Evolutionary conservation across 2,329 filamentous ascomycete genomes (phyloP).

Genomic region (Metarhizium album): DNA sequence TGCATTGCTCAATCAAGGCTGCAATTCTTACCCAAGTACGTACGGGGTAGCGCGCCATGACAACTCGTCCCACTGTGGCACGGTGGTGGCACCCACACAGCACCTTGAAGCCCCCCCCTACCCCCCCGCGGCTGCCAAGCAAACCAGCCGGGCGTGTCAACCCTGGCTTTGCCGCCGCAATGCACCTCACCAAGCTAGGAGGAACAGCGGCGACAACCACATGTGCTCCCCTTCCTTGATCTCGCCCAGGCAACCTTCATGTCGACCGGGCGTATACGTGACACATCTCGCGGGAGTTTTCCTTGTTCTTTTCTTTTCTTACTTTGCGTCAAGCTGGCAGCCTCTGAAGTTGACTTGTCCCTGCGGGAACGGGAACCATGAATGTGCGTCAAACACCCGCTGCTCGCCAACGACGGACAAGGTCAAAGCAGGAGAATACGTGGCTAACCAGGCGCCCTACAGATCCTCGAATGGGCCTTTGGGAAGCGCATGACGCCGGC

Average conservation of each 20-base stretch:
- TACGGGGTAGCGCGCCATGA: too few species aligned
- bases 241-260: constrained; percentile 3
- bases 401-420: background rate
- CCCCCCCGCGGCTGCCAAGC: constrained; percentile 6
- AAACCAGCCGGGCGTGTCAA: background rate
- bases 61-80: too few species aligned
- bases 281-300: background rate
- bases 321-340: background rate
- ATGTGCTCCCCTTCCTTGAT: background rate
- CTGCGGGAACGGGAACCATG: constrained; percentile 28
- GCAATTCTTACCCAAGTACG: too few species aligned
- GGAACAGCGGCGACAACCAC: background rate
- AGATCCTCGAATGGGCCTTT: constrained; percentile 99
- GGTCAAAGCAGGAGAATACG: background rate
- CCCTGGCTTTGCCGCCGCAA: background rate
- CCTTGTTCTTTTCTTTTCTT: too few species aligned
- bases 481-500: constrained; percentile 98
- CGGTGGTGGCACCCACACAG: too few species aligned
- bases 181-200: constrained; percentile 1
- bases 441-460: constrained; percentile 11
- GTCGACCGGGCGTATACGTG: background rate
- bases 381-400: constrained; percentile 37
- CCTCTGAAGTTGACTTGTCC: background rate
- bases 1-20: too few species aligned
- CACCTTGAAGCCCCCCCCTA: too few species aligned